Base-by-base conservation (phyloP, 805 yeast genomes). In the Ogataea paraovalis region DNA sequence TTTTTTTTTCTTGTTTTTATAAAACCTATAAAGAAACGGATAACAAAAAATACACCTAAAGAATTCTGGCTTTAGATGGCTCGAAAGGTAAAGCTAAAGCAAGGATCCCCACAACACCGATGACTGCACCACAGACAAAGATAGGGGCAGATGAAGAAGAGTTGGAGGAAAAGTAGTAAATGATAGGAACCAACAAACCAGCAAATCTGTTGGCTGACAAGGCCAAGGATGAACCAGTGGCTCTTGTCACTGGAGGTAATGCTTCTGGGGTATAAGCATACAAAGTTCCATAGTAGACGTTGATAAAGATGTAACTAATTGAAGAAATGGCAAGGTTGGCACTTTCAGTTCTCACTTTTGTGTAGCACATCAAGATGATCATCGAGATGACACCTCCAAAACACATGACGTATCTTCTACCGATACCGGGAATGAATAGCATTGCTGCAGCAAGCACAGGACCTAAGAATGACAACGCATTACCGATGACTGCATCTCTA, bases 201-300 rank as follows among this genome's bases (percentile, higher is more conserved):
- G 74, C 64, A 10, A 74, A 53, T 57, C 82, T 62, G 51, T 73
- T 74, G 37, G 69, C 68, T 5, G 76, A 74, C 19, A 82, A 70
- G 0, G 81, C 76, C 22, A 80, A 57, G 2, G 82, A 80, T 37
- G 73, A 73, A 21, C 80, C 84, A 3, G 85, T 78, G 10, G 80
- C 82, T 56, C 76, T 63, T 12, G 68, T 70, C 44, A 63, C 60
- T 0, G 74, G 61, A 13, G 80, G 80, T 56, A 80, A 70, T 16
- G 76, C 73, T 53, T 80, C 83, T 1, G 83, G 84, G 2, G 85
- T 79, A 56, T 78, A 80, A 10, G 83, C 84, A 55, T 78, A 80
- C 27, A 80, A 62, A 19, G 75, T 74, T 3, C 81, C 82, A 56
- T 76, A 79, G 58, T 75, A 75, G 45, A 77, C 67, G 61, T 69